phyloP scores from a whole-genome alignment of 2,329 filamentous ascomycete species.

The Neocucurbitaria cava region DNA sequence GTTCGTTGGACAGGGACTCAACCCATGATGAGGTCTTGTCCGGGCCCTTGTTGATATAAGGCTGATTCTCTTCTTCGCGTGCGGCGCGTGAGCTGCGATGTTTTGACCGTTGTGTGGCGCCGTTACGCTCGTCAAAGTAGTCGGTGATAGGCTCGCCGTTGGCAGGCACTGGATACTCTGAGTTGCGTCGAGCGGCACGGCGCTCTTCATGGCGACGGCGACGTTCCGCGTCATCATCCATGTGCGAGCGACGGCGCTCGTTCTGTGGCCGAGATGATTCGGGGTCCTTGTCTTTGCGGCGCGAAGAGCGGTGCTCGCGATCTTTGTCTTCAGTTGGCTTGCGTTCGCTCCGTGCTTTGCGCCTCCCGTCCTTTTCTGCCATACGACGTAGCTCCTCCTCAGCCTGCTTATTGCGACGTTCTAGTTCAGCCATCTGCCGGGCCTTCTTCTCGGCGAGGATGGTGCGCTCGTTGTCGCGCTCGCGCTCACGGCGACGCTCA shows the following conservation, averaged over 20 bases:
- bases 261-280: slow-evolving; percentile 38
- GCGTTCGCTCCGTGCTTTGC: slow-evolving; percentile 41
- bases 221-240: slow-evolving; percentile 46
- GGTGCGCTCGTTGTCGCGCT: slow-evolving; percentile 43
- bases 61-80: slow-evolving; percentile 41
- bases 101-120: slow-evolving; percentile 22
- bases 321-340: slow-evolving; percentile 39
- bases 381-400: slow-evolving; percentile 48
- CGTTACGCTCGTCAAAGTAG: slow-evolving; percentile 56
- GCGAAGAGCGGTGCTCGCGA: slow-evolving; percentile 44
- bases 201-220: slow-evolving; percentile 54
- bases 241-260: slow-evolving; percentile 45
- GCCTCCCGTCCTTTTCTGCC: slow-evolving; percentile 49
- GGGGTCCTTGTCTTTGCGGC: slow-evolving; percentile 44
- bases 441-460: slow-evolving; percentile 47
- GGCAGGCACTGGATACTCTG: slow-evolving; percentile 37
- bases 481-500: slow-evolving; percentile 47
- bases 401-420: slow-evolving; percentile 46
- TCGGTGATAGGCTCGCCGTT: slow-evolving; percentile 50
- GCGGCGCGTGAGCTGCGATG: slow-evolving; percentile 38
- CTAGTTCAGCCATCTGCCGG: slow-evolving; percentile 47
- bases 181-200: slow-evolving; percentile 47
- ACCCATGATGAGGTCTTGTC: slow-evolving; percentile 61
- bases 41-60: slow-evolving; percentile 47
- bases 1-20: slow-evolving; percentile 53